Evolutionary conservation across 2,329 filamentous ascomycete genomes (phyloP), one percentile per base, ranked within the genome.

Genomic region (Penicillium sp.): DNA sequence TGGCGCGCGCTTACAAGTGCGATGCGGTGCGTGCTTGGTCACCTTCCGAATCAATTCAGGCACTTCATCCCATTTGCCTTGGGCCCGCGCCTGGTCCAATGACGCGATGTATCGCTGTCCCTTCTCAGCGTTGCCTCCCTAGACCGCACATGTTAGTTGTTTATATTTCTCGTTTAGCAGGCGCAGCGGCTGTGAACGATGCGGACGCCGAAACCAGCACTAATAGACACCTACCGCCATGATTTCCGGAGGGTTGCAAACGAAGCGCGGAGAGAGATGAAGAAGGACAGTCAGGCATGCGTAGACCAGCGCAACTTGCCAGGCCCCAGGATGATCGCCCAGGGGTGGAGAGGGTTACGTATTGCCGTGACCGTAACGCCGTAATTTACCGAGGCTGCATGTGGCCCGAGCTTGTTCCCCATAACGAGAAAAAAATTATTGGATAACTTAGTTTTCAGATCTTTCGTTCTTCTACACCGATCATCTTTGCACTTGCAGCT

Each of bases 41-140:
- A 98, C 85, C 79, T 99, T 99, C 75, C 94, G 88, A 71, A 95
- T 89, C 65, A 96, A 85, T 80, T 98, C 94, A 28, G 92, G 91
- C 33, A 98, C 85, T 33, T 91, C 87, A 68, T 87, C 83, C 95
- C 95, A 99, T 76, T 88, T 89, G 55, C 90, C 93, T 71, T 94
- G 88, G 78, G 92, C 96, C 72, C 95, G 90, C 67, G 92, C 93
- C 69, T 89, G 85, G 76, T 98, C 92, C 73, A 99, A 86, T 78
- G 88, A 87, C 74, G 86, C 84, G 68, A 97, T 85, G 78, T 98
- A 98, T 75, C 89, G 87, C 69, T 85, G 85, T 64, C 89, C 93
- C 82, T 99, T 99, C 67, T 85, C 83, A 79, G 87, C 83, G 75
- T 85, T 83, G 73, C 81, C 74, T 68, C 73, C 71, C 78, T 83